Conservation (phyloP, 768 basidiomycete genomes). For the Psilocybe cyanescens region DNA sequence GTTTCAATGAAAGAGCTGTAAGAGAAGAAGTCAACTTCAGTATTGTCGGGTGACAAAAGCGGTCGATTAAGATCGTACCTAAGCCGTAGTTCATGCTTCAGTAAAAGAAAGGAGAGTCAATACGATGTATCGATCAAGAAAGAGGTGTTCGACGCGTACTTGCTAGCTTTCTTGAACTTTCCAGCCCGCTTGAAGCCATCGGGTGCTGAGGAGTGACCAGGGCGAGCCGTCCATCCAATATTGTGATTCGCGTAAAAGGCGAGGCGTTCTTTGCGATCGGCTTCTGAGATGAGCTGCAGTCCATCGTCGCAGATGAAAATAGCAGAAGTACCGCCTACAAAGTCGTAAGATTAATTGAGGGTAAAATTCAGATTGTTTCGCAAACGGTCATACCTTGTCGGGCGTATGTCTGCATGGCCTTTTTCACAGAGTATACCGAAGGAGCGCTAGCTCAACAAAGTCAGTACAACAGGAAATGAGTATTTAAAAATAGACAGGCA, state of each 20-base stretch:
- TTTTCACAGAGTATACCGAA: constrained; percentile 79
- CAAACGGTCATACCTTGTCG: constrained; percentile 61
- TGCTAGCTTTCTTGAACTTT: constrained; percentile 85
- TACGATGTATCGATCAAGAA: neutral
- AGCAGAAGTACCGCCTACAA: constrained; percentile 62
- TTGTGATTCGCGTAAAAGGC: constrained; percentile 83
- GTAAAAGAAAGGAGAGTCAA: neutral
- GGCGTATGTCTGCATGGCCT: constrained; percentile 87
- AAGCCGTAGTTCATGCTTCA: constrained; percentile 78
- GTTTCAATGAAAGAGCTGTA: constrained; percentile 60
- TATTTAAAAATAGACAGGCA: neutral
- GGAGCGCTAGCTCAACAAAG: constrained; percentile 44
- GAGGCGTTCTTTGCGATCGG: constrained; percentile 64
- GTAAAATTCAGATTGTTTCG: no score
- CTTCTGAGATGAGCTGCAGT: constrained; percentile 66
- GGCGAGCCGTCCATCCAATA: constrained; percentile 81
- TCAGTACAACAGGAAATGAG: constrained; percentile 22
- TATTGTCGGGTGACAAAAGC: neutral
- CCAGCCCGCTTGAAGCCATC: constrained; percentile 93
- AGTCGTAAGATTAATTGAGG: neutral
- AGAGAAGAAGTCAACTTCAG: neutral
- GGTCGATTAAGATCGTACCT: neutral
- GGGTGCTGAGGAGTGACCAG: constrained; percentile 65
- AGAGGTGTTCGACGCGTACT: constrained; percentile 30
- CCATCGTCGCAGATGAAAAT: constrained; percentile 89